Evolutionary conservation across 805 yeast species (phyloP), one percentile per base, ranked within the genome.

Genomic region (Barnettozyma vustinii): DNA sequence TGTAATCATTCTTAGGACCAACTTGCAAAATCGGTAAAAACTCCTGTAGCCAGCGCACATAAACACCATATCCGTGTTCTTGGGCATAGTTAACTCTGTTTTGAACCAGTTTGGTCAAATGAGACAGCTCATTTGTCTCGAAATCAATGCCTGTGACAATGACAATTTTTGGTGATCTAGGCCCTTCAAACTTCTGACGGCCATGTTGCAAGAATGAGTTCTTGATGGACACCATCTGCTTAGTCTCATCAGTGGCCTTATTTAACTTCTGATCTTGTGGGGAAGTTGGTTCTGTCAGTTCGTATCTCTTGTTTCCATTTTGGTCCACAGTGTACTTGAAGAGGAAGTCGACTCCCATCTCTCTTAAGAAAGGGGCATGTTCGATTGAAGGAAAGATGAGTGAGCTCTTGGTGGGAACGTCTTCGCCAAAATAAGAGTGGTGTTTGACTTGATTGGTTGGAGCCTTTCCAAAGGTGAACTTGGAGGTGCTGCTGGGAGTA

Each of bases 41-140:
- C 63, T 94, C 97, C 65, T 88, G 91, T 32, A 76, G 65, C 87
- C 92, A 90, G 52, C 97, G 77, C 21, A 87, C 79, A 60, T 89
- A 92, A 25, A 89, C 68, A 30, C 96, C 98, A 64, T 83, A 92
- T 36, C 79, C 78, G 60, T 88, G 90, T 12, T 72, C 72, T 64
- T 84, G 87, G 6, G 96, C 96, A 63, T 91, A 92, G 64, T 89
- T 91, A 26, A 87, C 84, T 60, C 97, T 77, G 65, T 90, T 90
- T 64, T 89, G 95, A 18, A 89, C 84, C 48, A 91, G 73, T 47
- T 77, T 78, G 16, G 83, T 79, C 41, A 89, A 71, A 32, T 83
- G 79, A 19, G 76, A 75, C 37, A 76, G 61, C 27, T 81, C 79
- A 58, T 80, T 80, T 48, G 74, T 77, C 46, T 84, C 87, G 58